Base-by-base conservation (phyloP, 768 basidiomycete species). In the Agaricus blazei region DNA sequence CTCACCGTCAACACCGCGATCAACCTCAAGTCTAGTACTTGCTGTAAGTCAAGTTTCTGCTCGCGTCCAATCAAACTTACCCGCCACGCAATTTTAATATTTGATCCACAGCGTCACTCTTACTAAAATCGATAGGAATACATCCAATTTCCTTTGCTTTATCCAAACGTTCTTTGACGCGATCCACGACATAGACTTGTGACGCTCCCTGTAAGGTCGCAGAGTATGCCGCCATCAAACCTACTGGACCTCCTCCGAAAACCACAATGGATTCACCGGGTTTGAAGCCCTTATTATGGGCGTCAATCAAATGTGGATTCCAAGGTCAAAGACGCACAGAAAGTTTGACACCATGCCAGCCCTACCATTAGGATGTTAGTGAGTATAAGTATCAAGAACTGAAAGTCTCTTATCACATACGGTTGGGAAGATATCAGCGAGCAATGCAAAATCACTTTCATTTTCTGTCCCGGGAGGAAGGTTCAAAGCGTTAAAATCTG, bases 181-280 rank as follows among this genome's bases (percentile, higher is more conserved):
- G 77, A 62, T 82, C 80, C 24, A 82, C 79, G 23, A 82, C 77
- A 58, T 79, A 82, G 8, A 82, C 75, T 28, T 76, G 70, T 1
- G 79, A 71, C 0, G 81, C 79, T 34, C 81, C 81, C 28, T 79
- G 75, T 1, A 82, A 64, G 5, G 72, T 60, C 1, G 80, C 80
- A 37, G 79, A 80, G 60, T 82, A 82, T 0, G 79, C 80, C 1
- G 80, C 80, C 80, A 82, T 82, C 36, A 82, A 73, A 1, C 81
- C 80, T 12, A 79, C 76, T 9, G 77, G 78, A 7, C 76, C 80
- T 7, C 77, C 80, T 15, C 80, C 80, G 54, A 80, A 82, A 19
- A 82, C 75, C 3, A 68, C 79, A 45, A 82, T 57, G 11, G 75
- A 78, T 64, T 82, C 80, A 26, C 80, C 80, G 2, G 79, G 74